Evolutionary conservation across 441 rosid species (phyloP), one percentile per base, ranked within the genome.

Genomic region (Croton laevigatus): DNA sequence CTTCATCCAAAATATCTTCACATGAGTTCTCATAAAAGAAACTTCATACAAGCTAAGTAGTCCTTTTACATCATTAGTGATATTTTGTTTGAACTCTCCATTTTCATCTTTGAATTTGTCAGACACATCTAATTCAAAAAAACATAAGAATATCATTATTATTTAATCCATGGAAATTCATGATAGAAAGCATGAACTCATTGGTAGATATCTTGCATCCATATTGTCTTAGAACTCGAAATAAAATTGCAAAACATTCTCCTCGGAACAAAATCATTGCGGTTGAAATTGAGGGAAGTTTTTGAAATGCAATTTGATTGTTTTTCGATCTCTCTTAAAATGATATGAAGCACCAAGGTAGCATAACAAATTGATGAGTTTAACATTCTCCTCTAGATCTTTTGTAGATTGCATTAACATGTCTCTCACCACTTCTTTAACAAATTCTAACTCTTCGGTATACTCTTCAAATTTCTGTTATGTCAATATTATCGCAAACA

Each of bases 281-380:
- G 27, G 10, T 57, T 17, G 16, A 73, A 27, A 11, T 51, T 12
- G 11, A 66, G 34, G 6, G 48, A n/a, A 5, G 6, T 3, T 16
- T 23, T 8, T 23, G 66, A 59, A 38, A 66, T 66, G 2, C 36
- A 32, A 57, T 20, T 16, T 16, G 66, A 7, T 23, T 61, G 66
- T 5, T 59, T 58, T 8, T 61, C 73, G 36, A 70, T 60, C 11
- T 37, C 32, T 37, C 27, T 59, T 62, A 12, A 66, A 66, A 40
- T 66, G 68, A 51, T 73, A 75, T 0, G 78, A 75, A 3, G 69
- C 52, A 0, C 74, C 78, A 3, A 75, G 70, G 4, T 66, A 65
- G 36, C 73, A 75, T 9, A 75, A 8, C 17, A 65, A 46, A 54
- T 70, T 17, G 52, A 75, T 70, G 6, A 75, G 36, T 20, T 54